A percentile compares a stretch with the other conserved stretches of the same genome.
Evolutionary conservation across 169 alveolate species (phyloP).

Genomic region (Eimeria zaria): DNA sequence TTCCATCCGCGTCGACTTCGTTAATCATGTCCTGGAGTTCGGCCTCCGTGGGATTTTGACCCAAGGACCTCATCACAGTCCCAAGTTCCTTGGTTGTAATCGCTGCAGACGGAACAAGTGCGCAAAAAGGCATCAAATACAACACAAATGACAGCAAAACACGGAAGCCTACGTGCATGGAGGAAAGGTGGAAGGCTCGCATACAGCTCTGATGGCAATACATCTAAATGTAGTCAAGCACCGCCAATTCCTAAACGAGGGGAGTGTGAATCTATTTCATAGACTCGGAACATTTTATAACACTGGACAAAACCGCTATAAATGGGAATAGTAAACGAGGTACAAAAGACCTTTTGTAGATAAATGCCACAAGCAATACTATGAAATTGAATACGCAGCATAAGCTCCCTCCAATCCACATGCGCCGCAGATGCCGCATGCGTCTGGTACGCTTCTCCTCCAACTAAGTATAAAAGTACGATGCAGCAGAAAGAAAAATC

Average conservation of each 20-base stretch:
- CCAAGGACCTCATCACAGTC: conserved; percentile 97
- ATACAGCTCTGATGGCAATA: too few species aligned
- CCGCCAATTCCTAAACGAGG: not conserved
- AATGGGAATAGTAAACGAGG: not conserved
- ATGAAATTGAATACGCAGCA: too few species aligned
- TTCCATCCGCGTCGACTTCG: conserved; percentile 97
- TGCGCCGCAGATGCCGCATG: conserved; percentile 14
- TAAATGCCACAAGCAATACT: not conserved
- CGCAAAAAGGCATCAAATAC: not conserved
- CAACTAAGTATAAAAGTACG: not conserved
- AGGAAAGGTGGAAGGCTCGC: not conserved
- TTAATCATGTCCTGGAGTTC: conserved; percentile 98
- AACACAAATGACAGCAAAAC: not conserved
- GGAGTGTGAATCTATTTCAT: not conserved
- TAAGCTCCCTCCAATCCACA: not conserved
- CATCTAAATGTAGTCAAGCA: not conserved
- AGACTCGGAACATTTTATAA: not conserved
- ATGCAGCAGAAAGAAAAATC: not conserved
- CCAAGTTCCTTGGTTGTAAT: conserved; percentile 98
- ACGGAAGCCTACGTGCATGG: not conserved
- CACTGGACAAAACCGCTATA: not conserved
- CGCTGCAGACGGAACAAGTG: conserved; percentile 87
- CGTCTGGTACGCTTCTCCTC: not conserved
- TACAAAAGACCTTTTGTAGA: not conserved
- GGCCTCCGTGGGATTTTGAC: conserved; percentile 99